Evolutionary conservation across 2,329 filamentous ascomycete species (phyloP), one percentile per base, ranked within the genome.

Genomic region (Alternaria sp.): DNA sequence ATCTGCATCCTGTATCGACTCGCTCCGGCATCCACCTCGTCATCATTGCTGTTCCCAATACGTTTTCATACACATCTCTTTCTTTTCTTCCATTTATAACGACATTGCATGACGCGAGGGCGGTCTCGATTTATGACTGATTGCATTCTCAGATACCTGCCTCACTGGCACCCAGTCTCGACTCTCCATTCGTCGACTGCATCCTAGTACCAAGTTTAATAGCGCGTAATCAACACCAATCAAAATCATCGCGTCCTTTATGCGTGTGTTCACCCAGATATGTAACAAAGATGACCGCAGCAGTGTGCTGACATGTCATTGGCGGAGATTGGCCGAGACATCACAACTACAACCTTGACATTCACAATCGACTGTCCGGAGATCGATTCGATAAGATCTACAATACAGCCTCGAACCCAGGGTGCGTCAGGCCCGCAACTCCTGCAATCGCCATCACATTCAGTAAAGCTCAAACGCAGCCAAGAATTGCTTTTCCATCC

Each of bases 51-150:
- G 12, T 41, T 8, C 44, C 32, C 8, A 24, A 14, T 34, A 41
- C 12, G 8, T 34, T 53, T 38, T 36, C 2, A 22, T 41, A 16
- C 18, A 9, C 49, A 18, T 24, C 7, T 26, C 26, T 54, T 54
- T 47, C 41, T 57, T 57, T 58, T 57, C 12, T 39, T 34, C 18
- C 30, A 36, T 18, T 24, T 47, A 54, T 54, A 22, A 58, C 34
- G 34, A 44, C 49, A 34, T 30, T 34, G 24, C 26, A 47, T 47
- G 18, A 46, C n/a, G 32, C 42, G 16, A 12, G 46, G 49, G 42
- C 26, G 46, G 49, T 18, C 22, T 42, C 41, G 20, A 47, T n/a
- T 32, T 30, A 54, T 34, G 42, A 54, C 42, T 58, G 42, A 30
- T 39, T 47, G 34, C 42, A 42, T 47, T 16, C 34, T 41, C 16